Conservation (phyloP, 2,329 filamentous ascomycete genomes). For the Orbilia brochopaga region DNA sequence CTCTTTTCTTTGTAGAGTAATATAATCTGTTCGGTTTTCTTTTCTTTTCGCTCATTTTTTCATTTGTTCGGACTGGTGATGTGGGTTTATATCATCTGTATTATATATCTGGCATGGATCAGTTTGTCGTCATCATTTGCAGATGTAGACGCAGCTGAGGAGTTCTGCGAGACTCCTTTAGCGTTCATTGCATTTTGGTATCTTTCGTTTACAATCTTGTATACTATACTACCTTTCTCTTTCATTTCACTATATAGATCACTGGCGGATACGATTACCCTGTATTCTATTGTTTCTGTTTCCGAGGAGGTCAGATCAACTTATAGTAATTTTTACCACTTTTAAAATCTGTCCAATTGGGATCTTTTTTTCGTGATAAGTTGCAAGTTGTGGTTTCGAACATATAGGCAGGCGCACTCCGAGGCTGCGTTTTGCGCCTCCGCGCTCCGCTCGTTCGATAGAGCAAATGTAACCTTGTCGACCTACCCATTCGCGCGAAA, state of each 20-base stretch:
- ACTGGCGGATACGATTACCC: slow-evolving; percentile 16
- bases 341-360: not conserved
- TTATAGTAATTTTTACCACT: no score
- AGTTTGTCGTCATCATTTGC: not conserved
- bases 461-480: no score
- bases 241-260: slow-evolving; percentile 44
- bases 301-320: not conserved
- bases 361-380: no score
- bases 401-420: no score
- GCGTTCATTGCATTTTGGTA: not conserved
- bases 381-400: no score
- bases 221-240: slow-evolving; percentile 7
- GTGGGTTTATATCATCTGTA: not conserved
- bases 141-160: not conserved
- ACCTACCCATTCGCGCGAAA: no score
- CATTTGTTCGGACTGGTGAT: not conserved
- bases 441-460: no score
- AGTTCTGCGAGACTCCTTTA: not conserved
- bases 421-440: no score
- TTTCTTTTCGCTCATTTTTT: not conserved
- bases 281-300: slow-evolving; percentile 8
- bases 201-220: slow-evolving; percentile 1
- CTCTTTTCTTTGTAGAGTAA: slow-evolving; percentile 6
- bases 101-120: slow-evolving; percentile 7
- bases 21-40: not conserved